Base-by-base conservation (phyloP, 805 yeast species). In the Kodamaea hsintzibuensis region DNA sequence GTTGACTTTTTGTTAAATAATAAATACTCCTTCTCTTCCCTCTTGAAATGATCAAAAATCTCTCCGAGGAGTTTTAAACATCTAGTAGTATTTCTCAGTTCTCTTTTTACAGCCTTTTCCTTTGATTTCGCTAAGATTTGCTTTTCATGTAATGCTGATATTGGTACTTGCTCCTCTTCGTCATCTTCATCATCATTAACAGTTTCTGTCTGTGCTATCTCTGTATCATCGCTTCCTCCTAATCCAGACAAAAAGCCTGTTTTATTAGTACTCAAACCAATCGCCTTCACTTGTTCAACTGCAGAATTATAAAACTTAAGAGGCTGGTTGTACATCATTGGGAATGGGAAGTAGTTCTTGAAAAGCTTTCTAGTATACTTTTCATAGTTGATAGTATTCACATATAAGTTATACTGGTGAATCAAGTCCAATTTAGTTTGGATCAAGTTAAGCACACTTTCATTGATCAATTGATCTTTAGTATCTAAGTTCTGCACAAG, bases 321-420 rank as follows among this genome's bases (percentile, higher is more conserved):
- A 1, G 92, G 91, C 18, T 86, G 83, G 56, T 81, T 82, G 64
- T 86, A 87, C 80, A 86, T 89, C 81, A 86, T 78, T 8, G 92
- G 93, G 70, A 87, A 88, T 6, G 89, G 86, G 16, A 86, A 67
- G 53, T 82, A 77, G 3, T 71, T 60, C 44, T 76, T 71, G 63
- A 85, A 85, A 14, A 79, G 60, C 18, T 79, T 79, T 56, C 89
- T 74, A 3, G 91, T 81, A 59, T 78, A 84, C 10, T 72, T 65
- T 55, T 82, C 87, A 66, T 86, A 88, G 64, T 88, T 87, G 14
- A 66, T 69, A 25, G 78, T 74, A 60, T 84, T 81, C 46, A 85
- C 67, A 59, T 80, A 86, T 37, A 84, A 66, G 49, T 82, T 82
- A 63, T 85, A 86, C 53, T 78, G 79, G 38, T 85, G 81, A 42